Evolutionary conservation across 352 stramenopile genomes (phyloP).

Genomic region (Phytophthora capsici): DNA sequence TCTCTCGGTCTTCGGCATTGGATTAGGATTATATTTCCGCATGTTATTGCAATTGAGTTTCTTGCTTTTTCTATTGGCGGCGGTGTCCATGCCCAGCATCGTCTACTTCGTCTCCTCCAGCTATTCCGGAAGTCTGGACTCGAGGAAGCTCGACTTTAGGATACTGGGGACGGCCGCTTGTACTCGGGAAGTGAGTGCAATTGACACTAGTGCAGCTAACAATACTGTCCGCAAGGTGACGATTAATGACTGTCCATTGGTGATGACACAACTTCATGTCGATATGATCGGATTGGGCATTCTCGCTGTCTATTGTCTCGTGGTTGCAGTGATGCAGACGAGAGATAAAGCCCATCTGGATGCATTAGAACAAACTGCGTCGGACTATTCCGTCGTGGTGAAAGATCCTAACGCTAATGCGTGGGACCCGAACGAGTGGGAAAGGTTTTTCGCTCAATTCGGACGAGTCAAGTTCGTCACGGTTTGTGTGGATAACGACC

Average conservation of each 20-base stretch:
- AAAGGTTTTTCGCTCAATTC: conserved; percentile 73
- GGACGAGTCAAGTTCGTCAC: conserved; percentile 76
- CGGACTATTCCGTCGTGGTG: conserved; percentile 78
- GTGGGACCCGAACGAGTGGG: conserved; percentile 73
- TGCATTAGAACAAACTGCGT: conserved; percentile 64
- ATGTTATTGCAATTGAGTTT: conserved; percentile 65
- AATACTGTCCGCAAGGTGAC: conserved; percentile 16
- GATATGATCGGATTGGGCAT: conserved; percentile 63
- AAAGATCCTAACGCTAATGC: conserved; percentile 75
- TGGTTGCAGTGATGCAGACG: conserved; percentile 48
- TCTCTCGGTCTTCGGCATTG: conserved; percentile 76
- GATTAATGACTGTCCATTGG: conserved; percentile 62
- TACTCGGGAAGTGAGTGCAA: conserved; percentile 41
- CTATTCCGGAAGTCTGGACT: conserved; percentile 57
- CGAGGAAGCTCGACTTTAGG: conserved; percentile 50
- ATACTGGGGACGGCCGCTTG: conserved; percentile 67
- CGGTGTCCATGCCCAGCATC: conserved; percentile 64
- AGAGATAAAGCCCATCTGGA: conserved; percentile 55
- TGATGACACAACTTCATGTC: conserved; percentile 58
- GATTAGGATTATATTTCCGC: conserved; percentile 81
- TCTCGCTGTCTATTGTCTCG: conserved; percentile 55
- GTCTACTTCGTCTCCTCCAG: conserved; percentile 68
- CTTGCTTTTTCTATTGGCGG: conserved; percentile 63
- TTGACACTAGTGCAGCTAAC: conserved; percentile 17
- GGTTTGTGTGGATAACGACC: conserved; percentile 65